phyloP scores from a whole-genome alignment of 371 early-diverging fungal genomes.

The Saksenaea oblongispora region DNA sequence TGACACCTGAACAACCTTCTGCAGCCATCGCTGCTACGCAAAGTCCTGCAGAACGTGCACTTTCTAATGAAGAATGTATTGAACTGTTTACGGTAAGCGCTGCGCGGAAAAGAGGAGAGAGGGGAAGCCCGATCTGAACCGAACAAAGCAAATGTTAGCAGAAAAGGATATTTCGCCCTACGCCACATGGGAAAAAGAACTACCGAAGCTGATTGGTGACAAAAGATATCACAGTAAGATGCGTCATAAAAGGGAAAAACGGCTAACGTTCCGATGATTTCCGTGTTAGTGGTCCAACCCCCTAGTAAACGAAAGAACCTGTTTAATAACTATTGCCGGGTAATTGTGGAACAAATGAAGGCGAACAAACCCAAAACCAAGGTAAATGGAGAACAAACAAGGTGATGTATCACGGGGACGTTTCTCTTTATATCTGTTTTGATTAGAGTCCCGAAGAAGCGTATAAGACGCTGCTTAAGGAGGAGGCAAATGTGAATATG shows the following conservation, averaged over 20 bases:
- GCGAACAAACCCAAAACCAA: conserved; percentile 40
- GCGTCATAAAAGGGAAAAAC: conserved; percentile 18
- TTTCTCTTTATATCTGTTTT: not conserved
- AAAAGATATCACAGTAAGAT: conserved; percentile 52
- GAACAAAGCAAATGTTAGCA: conserved; percentile 56
- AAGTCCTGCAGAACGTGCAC: not conserved
- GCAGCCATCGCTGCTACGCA: not conserved
- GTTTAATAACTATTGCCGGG: conserved; percentile 73
- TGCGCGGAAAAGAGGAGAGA: not conserved
- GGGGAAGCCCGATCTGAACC: not conserved
- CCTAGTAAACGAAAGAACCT: conserved; percentile 51
- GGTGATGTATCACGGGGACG: conserved; percentile 1
- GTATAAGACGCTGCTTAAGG: conserved; percentile 51
- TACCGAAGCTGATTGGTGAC: conserved; percentile 61
- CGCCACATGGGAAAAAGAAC: conserved; percentile 71
- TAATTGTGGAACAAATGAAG: conserved; percentile 56
- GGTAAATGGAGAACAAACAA: conserved; percentile 32
- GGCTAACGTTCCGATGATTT: conserved; percentile 23
- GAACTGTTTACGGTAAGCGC: conserved; percentile 36
- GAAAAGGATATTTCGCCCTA: conserved; percentile 75
- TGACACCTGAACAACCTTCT: conserved; percentile 1
- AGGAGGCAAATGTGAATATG: conserved; percentile 46
- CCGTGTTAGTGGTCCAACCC: conserved; percentile 30
- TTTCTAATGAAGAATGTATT: conserved; percentile 40
- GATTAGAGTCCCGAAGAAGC: conserved; percentile 48